These are phyloP conservation scores for Arthrobotrys sphaeroides DNA, from an alignment of 2,329 filamentous ascomycete species.

Conservation along the genomic window DNA sequence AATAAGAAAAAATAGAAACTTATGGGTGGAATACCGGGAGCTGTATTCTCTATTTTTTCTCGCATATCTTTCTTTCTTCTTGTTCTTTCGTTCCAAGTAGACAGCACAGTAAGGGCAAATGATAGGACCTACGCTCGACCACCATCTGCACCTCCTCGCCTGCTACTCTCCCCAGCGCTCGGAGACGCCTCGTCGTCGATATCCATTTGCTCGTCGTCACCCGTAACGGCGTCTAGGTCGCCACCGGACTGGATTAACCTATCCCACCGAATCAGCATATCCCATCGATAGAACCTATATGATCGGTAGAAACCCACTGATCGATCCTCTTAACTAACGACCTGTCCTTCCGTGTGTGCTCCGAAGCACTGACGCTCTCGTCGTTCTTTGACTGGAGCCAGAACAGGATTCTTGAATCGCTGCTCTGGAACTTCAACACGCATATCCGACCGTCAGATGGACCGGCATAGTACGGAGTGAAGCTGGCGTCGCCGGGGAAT, in stretches of 20 bases:
- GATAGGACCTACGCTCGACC: conserved; percentile 95
- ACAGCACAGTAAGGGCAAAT: conserved; percentile 59
- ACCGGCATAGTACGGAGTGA: conserved; percentile 77
- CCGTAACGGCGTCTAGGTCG: conserved; percentile 84
- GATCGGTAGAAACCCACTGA: conserved; percentile 16
- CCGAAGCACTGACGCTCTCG: conserved; percentile 64
- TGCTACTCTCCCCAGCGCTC: conserved; percentile 80
- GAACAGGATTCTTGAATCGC: conserved; percentile 89
- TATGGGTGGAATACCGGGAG: conserved; percentile 55
- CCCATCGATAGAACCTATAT: not conserved
- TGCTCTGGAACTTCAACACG: conserved; percentile 90
- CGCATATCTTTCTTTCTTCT: not conserved
- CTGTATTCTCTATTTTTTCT: conserved; percentile 56
- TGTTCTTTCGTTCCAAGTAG: conserved; percentile 16
- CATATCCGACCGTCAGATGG: conserved; percentile 84
- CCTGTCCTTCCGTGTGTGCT: conserved; percentile 29
- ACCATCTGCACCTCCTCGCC: conserved; percentile 94
- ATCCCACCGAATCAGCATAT: not conserved
- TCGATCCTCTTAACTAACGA: conserved; percentile 39
- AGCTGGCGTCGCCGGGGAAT: conserved; percentile 88
- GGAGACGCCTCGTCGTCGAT: conserved; percentile 80
- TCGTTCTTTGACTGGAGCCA: conserved; percentile 92
- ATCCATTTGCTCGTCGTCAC: conserved; percentile 80
- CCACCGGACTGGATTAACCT: conserved; percentile 77
- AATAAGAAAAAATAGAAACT: conserved; percentile 4